Evolutionary conservation across 352 stramenopile species (phyloP).

Genomic region (Phytophthora capsici): DNA sequence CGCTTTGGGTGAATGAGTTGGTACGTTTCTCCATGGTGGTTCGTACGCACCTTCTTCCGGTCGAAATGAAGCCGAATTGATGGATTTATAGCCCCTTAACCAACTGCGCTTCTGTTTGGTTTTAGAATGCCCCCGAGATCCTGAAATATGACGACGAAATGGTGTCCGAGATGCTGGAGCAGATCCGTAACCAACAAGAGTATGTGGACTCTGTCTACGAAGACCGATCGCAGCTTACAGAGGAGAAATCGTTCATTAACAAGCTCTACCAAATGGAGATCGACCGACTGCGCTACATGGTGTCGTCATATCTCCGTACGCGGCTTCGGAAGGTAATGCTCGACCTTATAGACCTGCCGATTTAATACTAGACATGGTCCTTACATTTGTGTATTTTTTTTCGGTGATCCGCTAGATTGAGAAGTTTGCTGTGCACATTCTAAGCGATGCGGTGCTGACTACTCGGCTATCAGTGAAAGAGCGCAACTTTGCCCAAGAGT

Average conservation of each 20-base stretch:
- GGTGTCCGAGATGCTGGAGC: conserved; percentile 83
- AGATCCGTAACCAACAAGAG: conserved; percentile 88
- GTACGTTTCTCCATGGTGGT: conserved; percentile 30
- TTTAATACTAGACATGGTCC: background rate
- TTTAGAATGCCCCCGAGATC: conserved; percentile 80
- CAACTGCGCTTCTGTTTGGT: background rate
- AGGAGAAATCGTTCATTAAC: conserved; percentile 84
- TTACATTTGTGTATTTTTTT: background rate
- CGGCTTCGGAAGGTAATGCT: conserved; percentile 67
- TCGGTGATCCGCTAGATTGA: conserved; percentile 60
- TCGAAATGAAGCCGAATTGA: conserved; percentile 22
- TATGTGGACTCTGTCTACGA: conserved; percentile 85
- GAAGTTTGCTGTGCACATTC: conserved; percentile 70
- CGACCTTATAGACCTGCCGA: background rate
- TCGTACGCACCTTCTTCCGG: background rate
- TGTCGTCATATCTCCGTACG: conserved; percentile 82
- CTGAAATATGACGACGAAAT: conserved; percentile 81
- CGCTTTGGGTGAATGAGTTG: conserved; percentile 84
- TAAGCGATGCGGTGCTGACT: conserved; percentile 47
- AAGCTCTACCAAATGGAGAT: conserved; percentile 92
- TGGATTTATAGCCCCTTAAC: conserved; percentile 3
- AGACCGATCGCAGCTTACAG: conserved; percentile 62
- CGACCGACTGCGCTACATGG: conserved; percentile 84
- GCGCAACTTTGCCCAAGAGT: conserved; percentile 78
- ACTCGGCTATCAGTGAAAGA: conserved; percentile 79